Base-by-base conservation (phyloP, 1,284 basidiomycete species). In the Thecaphora thlaspeos region DNA sequence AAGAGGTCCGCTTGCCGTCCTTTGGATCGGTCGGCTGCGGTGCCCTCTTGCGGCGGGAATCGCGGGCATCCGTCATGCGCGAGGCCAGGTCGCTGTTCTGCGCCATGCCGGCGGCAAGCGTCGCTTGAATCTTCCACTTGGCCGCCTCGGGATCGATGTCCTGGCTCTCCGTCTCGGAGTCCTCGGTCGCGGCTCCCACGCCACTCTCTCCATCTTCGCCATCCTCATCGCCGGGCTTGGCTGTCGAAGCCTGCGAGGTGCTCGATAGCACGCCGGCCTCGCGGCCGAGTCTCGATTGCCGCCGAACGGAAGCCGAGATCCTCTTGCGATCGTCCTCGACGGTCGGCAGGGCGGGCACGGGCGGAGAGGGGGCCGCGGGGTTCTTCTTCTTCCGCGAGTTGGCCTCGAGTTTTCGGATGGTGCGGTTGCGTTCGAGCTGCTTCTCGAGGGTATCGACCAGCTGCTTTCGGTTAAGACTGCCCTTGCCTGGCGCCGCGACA, bases 401-500 rank as follows among this genome's bases (percentile, higher is more conserved):
- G 28, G 77, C 76, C 48, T 78, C 78, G 34, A 80, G 49, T 39
- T 79, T 75, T 51, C 74, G 65, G 58, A 80, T 63, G 43, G 79
- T 62, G 43, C 75, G 73, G 58, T 67, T 78, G 41, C 57, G 70
- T 51, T 78, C 74, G 24, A 78, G 60, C 52, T 78, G 76, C 50
- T 71, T 73, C 46, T 78, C 76, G 30, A 78, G 57, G 26, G 75
- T 76, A 36, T 78, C 75, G 32, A 95, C 88, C 30, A 97, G 83
- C 40, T 73, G 64, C 42, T 75, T 61, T 14, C 73, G 61, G 45
- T 75, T 66, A 38, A 77, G 59, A 23, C 61, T 66, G 23, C 67
- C 69, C 24, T 71, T 65, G 9, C 62, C 66, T 0, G 64, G 61
- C 3, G 61, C 62, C n/a, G 61, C 51, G 10, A 68, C 55, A 44